Base-by-base conservation (phyloP, 2,329 filamentous ascomycete species). In the Verticillium nubilum region DNA sequence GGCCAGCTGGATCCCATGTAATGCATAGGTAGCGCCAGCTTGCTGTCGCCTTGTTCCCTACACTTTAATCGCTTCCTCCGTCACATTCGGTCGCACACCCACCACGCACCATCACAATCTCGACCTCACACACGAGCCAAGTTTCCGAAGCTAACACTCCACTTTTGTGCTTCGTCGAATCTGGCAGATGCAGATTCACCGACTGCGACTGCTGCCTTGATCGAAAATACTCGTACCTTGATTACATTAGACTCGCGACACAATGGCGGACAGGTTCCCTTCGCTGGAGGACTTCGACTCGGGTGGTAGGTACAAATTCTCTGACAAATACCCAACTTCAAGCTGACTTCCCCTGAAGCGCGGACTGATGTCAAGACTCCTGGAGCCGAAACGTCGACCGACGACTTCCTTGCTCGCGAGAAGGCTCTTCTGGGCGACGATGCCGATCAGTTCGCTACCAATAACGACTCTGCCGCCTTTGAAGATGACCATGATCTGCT, bases 331-430 rank as follows among this genome's bases (percentile, higher is more conserved):
- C 12, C 2, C 19, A 12, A 17, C 4, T 9, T 33, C 12, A 27
- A 28, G 28, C 54, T 29, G 28, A 47, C 27, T 67, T 70, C 37
- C 69, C 60, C 61, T 60, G 64, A 76, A 89, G 90, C 87, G 70
- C 87, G 91, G 77, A 88, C 88, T 59, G 85, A 86, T 66, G 80
- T 82, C 71, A 83, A 80, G 75, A 80, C 79, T 59, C 74, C 85
- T 37, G 79, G 82, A 63, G 82, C 79, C 63, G 78, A 82, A 10
- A 80, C 84, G 29, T 87, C 88, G 31, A 81, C 85, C 63, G 87
- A 91, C 70, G 92, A 97, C 76, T 98, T 99, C 74, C 86, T 98
- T 55, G 87, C 91, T 63, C 91, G 94, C 67, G 95, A 99, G 79
- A 91, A 92, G 71, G 95, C 92, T 62, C 77, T 89, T 19, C 86